These are phyloP conservation scores for Moesziomyces parantarcticus DNA, from an alignment of 1,284 basidiomycete genomes.

Conservation along the genomic window DNA sequence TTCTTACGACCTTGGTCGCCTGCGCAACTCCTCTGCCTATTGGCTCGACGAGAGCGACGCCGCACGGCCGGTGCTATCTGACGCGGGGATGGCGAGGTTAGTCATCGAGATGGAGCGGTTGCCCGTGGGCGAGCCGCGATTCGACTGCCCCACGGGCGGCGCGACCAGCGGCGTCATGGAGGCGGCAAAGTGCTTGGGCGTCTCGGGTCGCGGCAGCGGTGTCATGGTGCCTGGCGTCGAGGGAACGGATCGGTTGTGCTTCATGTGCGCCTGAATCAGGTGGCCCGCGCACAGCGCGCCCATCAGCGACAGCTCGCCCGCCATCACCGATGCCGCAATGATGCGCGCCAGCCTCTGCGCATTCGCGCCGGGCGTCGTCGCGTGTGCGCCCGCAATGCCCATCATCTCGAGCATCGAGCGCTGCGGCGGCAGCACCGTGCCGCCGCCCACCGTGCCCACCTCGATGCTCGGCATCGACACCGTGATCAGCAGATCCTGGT, in stretches of 20 bases:
- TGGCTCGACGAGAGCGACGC: conserved; percentile 5
- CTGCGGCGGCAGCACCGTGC: conserved; percentile 73
- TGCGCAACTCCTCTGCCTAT: not conserved
- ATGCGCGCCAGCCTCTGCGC: conserved; percentile 66
- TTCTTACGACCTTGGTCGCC: not conserved
- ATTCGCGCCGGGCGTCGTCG: conserved; percentile 64
- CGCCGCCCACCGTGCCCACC: conserved; percentile 86
- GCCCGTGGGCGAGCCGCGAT: conserved; percentile 36
- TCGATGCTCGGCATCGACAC: conserved; percentile 68
- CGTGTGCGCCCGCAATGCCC: conserved; percentile 62
- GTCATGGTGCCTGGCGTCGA: conserved; percentile 63
- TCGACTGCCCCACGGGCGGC: conserved; percentile 44
- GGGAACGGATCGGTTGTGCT: conserved; percentile 66
- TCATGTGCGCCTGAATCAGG: conserved; percentile 67
- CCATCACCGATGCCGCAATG: conserved; percentile 67
- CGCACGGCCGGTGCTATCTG: conserved; percentile 33
- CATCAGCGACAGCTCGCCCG: conserved; percentile 66
- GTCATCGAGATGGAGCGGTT: conserved; percentile 38
- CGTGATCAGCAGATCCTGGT: conserved; percentile 80
- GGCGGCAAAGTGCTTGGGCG: conserved; percentile 57
- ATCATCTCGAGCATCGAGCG: conserved; percentile 66
- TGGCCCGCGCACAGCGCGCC: conserved; percentile 65
- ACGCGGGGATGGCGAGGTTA: conserved; percentile 36
- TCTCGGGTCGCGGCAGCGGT: conserved; percentile 56
- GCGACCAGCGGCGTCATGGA: conserved; percentile 62